Conservation (phyloP, 2,329 filamentous ascomycete species). For the Neofusicoccum kwambonambiense region DNA sequence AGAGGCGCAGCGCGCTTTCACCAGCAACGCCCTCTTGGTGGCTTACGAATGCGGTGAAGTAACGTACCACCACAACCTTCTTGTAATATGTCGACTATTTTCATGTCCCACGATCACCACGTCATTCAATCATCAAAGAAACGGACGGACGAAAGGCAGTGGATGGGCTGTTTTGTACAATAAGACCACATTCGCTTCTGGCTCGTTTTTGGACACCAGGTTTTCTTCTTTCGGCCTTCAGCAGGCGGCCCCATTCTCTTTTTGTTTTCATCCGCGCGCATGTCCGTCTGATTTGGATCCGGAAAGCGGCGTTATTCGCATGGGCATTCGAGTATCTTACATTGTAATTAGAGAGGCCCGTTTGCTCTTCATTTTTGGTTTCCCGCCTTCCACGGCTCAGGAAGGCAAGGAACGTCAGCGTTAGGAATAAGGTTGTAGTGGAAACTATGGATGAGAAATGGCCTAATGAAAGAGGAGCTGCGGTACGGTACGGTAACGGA, state of each 20-base stretch:
- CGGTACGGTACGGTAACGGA: neutral
- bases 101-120: conserved; percentile 1
- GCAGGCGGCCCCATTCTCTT: neutral
- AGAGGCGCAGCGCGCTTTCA: neutral
- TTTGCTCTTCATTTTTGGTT: neutral
- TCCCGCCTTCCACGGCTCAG: neutral
- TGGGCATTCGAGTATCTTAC: neutral
- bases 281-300: neutral
- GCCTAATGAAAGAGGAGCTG: neutral
- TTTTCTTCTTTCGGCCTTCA: neutral
- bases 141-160: neutral
- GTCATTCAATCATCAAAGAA: neutral
- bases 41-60: neutral
- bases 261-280: neutral
- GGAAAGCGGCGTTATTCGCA: neutral
- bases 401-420: neutral
- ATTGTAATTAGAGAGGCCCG: conserved; percentile 1
- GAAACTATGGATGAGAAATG: neutral
- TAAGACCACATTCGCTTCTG: conserved; percentile 5
- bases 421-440: neutral
- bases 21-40: neutral
- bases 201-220: neutral
- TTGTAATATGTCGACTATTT: conserved; percentile 4
- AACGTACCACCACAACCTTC: neutral
- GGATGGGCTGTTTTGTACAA: neutral